Evolutionary conservation across 1,284 basidiomycete species (phyloP).

Genomic region (Papiliotrema flavescens): DNA sequence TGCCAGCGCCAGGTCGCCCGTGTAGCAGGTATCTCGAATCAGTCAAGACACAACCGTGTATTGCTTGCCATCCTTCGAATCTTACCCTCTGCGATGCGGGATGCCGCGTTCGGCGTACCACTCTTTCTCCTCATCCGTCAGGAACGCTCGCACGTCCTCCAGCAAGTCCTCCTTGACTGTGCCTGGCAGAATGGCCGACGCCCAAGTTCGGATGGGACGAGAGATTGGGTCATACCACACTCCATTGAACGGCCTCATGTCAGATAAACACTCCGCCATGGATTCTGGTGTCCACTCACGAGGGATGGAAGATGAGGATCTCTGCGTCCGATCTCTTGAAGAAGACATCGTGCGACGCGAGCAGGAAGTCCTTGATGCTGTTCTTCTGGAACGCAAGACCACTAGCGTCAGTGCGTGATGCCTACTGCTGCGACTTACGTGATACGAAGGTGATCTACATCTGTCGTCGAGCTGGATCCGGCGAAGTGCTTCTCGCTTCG

Average conservation of each 20-base stretch:
- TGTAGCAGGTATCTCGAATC: slow-evolving; percentile 26
- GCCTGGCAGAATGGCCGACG: slow-evolving; percentile 26
- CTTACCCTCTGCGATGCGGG: slow-evolving; percentile 27
- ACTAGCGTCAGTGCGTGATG: slow-evolving; percentile 3
- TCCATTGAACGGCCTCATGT: slow-evolving; percentile 13
- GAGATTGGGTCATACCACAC: slow-evolving; percentile 22
- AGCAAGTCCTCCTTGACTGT: slow-evolving; percentile 22
- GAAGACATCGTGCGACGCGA: slow-evolving; percentile 17
- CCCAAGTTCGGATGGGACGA: slow-evolving; percentile 25
- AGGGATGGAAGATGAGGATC: slow-evolving; percentile 28
- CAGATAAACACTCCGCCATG: too few relatives aligned
- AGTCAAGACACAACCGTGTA: neutral
- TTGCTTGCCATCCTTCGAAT: neutral
- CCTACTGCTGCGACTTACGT: slow-evolving; percentile 1
- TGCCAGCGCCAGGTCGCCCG: slow-evolving; percentile 31
- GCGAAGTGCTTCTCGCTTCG: slow-evolving; percentile 7
- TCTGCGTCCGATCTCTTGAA: slow-evolving; percentile 23
- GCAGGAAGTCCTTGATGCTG: slow-evolving; percentile 20
- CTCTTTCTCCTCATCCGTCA: slow-evolving; percentile 20
- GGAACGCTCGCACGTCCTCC: slow-evolving; percentile 22
- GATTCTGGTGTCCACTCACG: slow-evolving; percentile 7
- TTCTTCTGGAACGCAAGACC: slow-evolving; percentile 15
- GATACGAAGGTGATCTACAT: slow-evolving; percentile 10
- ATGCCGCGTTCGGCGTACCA: slow-evolving; percentile 36
- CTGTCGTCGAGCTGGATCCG: neutral